Base-by-base conservation (phyloP, 306 rosid genomes). In the Prunus mume region DNA sequence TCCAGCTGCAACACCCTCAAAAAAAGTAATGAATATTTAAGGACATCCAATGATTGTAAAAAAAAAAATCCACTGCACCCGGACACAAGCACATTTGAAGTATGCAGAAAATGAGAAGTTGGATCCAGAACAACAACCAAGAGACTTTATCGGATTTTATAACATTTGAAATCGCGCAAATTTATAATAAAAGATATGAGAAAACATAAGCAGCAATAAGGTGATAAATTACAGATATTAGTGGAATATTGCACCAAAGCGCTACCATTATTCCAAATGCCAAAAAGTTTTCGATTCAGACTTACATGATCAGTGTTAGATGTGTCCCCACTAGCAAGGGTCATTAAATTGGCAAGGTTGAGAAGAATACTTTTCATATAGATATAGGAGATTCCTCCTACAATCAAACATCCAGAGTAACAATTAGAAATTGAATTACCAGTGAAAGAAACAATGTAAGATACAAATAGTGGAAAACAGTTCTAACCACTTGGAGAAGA, bases 271-370 rank as follows among this genome's bases (percentile, higher is more conserved):
- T 20, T 15, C 54, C 43, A 49, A 75, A 28, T 32, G 66, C 25
- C 18, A 62, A 47, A 55, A 3, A 65, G 43, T 38, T 49, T 55
- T 66, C 74, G 47, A 15, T 51, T 50, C 68, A 65, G 73, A 88
- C 97, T 93, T 91, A 86, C 97, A 85, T 86, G 84, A 79, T 86
- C 82, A 28, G 71, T 54, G 27, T 79, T 71, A 72, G 73, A 76
- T 69, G 77, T 76, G 69, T 81, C 86, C 69, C 80, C 85, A 17
- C 64, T 63, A 52, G 71, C 74, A 55, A 66, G 78, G 80, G 52
- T 87, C 91, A 88, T 89, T 79, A 81, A 81, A 76, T 87, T 89
- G 75, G 93, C 91, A 75, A 95, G 93, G 82, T 85, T 89, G 84
- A 85, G 92, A 76, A 88, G 89, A 80, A 90, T 83, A 81, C 67